Base-by-base conservation (phyloP, 2,329 filamentous ascomycete genomes). In the Helminthosporium solani region DNA sequence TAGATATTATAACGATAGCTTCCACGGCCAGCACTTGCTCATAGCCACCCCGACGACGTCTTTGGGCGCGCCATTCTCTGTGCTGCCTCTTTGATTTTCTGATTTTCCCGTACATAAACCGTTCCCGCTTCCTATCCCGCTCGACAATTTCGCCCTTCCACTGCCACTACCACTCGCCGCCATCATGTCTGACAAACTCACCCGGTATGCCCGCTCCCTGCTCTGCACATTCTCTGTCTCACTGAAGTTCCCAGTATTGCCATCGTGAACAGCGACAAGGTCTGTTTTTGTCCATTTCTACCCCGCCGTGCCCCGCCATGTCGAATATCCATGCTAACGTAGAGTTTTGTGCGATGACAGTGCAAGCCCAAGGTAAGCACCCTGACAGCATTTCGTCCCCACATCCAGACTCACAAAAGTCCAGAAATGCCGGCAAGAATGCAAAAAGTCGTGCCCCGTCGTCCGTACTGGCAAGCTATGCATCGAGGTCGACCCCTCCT, bases 231-330 rank as follows among this genome's bases (percentile, higher is more conserved):
- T n/a, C n/a, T n/a, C n/a, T n/a, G n/a, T n/a, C n/a, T n/a, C n/a
- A n/a, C n/a, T n/a, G n/a, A n/a, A 14, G 11, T 42, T 50, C 61
- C 28, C 15, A 68, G 94, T 87, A 91, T 99, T 78, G 94, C 94
- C 67, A 99, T 99, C 78, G 89, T 99, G 79, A 97, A 92, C 76
- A 87, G 83, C 72, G 94, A 99, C 86, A 97, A 99, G 86, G 90
- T 94, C 71, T 41, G 39, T 44, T 19, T 38, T 23, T 20, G 7
- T 30, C n/a, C n/a, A n/a, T n/a, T n/a, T n/a, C 36, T 43, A 40
- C 66, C 59, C 60, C 61, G 64, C 65, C 53, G 57, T 72, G 69
- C 72, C 71, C 72, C 73, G 68, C 70, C 55, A 60, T 52, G 50
- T 55, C 58, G 66, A 68, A 61, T 61, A 61, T 59, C 50, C 49